Evolutionary conservation across 805 yeast genomes (phyloP).

Genomic region (Groenewaldozyma salmanticensis): DNA sequence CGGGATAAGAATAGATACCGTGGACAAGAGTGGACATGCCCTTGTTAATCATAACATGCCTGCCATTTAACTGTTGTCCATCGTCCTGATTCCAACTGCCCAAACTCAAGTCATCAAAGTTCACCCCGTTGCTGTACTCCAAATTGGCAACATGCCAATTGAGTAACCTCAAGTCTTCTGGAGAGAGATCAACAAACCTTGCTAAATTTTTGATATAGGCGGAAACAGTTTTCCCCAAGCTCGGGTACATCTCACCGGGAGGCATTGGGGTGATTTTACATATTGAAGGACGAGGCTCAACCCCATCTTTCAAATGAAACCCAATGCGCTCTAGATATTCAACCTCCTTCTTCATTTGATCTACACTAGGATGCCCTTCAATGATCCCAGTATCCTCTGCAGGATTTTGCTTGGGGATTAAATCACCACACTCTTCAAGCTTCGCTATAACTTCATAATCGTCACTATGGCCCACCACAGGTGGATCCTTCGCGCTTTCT

Average conservation of each 20-base stretch:
- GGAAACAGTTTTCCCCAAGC: conserved; percentile 30
- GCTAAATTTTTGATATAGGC: conserved; percentile 25
- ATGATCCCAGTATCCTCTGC: conserved; percentile 19
- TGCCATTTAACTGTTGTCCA: conserved; percentile 31
- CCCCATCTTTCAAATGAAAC: conserved; percentile 10
- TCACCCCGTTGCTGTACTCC: conserved; percentile 30
- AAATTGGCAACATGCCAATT: conserved; percentile 34
- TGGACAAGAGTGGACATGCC: conserved; percentile 29
- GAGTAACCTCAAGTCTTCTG: conserved; percentile 27
- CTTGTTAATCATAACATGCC: conserved; percentile 29
- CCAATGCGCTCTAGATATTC: conserved; percentile 25
- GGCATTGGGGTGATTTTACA: conserved; percentile 28
- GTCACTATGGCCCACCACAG: conserved; percentile 13
- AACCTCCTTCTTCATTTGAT: conserved; percentile 23
- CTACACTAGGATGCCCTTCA: conserved; percentile 15
- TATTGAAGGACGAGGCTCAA: conserved; percentile 3
- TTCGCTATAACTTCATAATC: conserved; percentile 29
- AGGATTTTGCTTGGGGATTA: conserved; percentile 21
- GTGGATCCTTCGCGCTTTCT: conserved; percentile 29
- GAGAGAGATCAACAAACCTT: conserved; percentile 25
- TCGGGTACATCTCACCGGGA: conserved; percentile 25
- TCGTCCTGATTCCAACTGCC: conserved; percentile 35
- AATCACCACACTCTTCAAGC: conserved; percentile 27
- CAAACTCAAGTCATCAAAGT: conserved; percentile 27
- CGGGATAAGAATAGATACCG: conserved; percentile 30